phyloP scores from a whole-genome alignment of 352 stramenopile species.

The Phytopythium litorale region DNA sequence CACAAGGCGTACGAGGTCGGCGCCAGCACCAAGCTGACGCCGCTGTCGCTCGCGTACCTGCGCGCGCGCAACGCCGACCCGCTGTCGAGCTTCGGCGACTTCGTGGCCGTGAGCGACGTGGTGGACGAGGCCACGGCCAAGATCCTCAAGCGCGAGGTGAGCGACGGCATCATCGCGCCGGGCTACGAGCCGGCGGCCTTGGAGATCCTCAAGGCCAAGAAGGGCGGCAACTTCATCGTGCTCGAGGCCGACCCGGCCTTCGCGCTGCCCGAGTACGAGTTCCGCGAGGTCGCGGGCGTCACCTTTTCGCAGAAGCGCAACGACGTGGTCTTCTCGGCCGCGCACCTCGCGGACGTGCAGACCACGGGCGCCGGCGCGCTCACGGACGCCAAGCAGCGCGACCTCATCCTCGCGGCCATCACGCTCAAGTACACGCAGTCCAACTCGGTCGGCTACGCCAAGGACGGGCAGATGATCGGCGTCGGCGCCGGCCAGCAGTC shows the following conservation, averaged over 20 bases:
- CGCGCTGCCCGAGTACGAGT: constrained; percentile 93
- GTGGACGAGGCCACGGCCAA: constrained; percentile 98
- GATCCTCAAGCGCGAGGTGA: constrained; percentile 99
- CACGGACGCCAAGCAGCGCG: constrained; percentile 91
- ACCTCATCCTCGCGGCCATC: constrained; percentile 98
- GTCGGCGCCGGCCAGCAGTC: constrained; percentile 99
- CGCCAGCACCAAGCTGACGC: constrained; percentile 89
- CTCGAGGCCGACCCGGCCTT: constrained; percentile 94
- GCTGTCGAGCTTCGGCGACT: constrained; percentile 99
- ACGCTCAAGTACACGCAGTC: constrained; percentile 99
- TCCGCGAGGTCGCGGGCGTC: constrained; percentile 97
- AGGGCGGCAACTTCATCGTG: constrained; percentile 99
- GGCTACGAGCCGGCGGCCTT: constrained; percentile 97
- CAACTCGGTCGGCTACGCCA: constrained; percentile 99
- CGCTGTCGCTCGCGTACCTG: constrained; percentile 96
- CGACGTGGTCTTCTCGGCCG: constrained; percentile 92
- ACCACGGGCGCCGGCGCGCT: constrained; percentile 86
- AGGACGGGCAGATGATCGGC: constrained; percentile 99
- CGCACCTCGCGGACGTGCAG: constrained; percentile 92
- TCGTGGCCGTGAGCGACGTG: constrained; percentile 96
- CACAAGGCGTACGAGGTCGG: constrained; percentile 94
- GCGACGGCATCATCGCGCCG: constrained; percentile 98
- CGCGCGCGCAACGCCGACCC: constrained; percentile 98
- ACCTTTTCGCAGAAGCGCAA: constrained; percentile 99
- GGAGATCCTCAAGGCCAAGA: constrained; percentile 98